Evolutionary conservation across 306 rosid genomes (phyloP), one percentile per base, ranked within the genome.

Genomic region (Arachis stenosperma): DNA sequence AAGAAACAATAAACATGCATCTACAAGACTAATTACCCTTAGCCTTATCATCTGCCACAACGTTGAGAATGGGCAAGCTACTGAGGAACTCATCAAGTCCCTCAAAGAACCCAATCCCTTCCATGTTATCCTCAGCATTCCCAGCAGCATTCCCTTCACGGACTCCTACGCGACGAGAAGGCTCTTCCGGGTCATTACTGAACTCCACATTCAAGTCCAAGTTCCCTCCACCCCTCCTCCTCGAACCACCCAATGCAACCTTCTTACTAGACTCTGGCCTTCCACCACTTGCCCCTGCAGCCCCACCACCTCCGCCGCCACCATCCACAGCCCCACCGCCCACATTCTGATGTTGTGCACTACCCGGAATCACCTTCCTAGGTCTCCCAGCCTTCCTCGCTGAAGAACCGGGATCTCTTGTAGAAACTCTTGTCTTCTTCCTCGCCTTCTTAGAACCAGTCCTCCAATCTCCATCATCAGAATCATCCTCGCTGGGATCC

Each of bases 161-260:
- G 43, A 55, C 52, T 64, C 52, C 64, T 4, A 81, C 83, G 0
- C 78, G 82, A 2, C 78, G 82, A 2, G 85, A 78, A 3, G 85
- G 85, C 81, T 91, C 99, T 72, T 94, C 97, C 14, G 65, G 89
- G 65, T 91, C 99, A 67, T 94, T 94, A 61, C 90, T 94, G 12
- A 90, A 88, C 89, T 94, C 97, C 73, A 91, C 97, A 83, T 94
- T 94, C 91, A 94, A 89, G 83, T 94, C 99, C 85, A 88, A 69
- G 60, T 86, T 89, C 13, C 83, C 87, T 2, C 84, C 86, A 66
- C 94, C 97, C 78, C 82, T 84, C 81, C 82, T 88, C 79, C 83
- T 87, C 3, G 87, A 75, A 53, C 82, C 62, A 80, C 70, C 79
- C 2, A 53, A 51, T 9, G 69, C 86, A 27, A 75, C 73, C 81